Conservation (phyloP, 2,329 filamentous ascomycete species). For the Diaporthe ilicicola region DNA sequence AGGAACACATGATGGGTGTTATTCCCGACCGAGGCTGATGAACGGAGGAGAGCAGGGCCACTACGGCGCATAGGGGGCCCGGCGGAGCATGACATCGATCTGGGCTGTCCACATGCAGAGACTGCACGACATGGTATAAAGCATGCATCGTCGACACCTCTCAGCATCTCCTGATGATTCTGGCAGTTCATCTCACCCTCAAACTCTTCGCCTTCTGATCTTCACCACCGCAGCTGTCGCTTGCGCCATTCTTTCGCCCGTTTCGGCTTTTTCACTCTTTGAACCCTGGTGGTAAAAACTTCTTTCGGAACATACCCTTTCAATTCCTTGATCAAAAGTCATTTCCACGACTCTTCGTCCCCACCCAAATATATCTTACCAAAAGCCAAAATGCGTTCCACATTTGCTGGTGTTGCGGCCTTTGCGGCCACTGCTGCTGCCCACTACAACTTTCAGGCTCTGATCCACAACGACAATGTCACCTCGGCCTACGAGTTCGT, state of each 20-base stretch:
- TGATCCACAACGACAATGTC: conserved; percentile 37
- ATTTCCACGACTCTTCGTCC: not conserved
- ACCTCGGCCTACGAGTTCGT: conserved; percentile 37
- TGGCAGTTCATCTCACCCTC: conserved; percentile 20
- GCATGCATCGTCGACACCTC: conserved; percentile 12
- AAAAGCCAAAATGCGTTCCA: conserved; percentile 32
- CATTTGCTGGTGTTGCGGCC: conserved; percentile 30
- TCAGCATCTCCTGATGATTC: not conserved
- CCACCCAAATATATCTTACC: not conserved
- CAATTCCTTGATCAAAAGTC: conserved; percentile 1
- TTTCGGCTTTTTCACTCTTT: conserved; percentile 12
- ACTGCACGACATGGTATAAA: conserved; percentile 14
- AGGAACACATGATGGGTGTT: not conserved
- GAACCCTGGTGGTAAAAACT: conserved; percentile 27
- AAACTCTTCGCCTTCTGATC: conserved; percentile 20
- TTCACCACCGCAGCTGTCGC: conserved; percentile 27
- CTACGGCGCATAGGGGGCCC: not conserved
- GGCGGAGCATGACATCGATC: not conserved
- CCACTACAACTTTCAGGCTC: conserved; percentile 35
- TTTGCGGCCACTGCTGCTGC: conserved; percentile 29
- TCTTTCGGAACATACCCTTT: not conserved
- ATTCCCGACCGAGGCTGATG: conserved; percentile 15
- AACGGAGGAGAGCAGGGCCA: not conserved
- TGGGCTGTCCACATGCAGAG: too few relatives aligned
- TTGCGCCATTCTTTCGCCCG: conserved; percentile 29